Base-by-base conservation (phyloP, 1,284 basidiomycete genomes). In the Microbotryum scabiosae region DNA sequence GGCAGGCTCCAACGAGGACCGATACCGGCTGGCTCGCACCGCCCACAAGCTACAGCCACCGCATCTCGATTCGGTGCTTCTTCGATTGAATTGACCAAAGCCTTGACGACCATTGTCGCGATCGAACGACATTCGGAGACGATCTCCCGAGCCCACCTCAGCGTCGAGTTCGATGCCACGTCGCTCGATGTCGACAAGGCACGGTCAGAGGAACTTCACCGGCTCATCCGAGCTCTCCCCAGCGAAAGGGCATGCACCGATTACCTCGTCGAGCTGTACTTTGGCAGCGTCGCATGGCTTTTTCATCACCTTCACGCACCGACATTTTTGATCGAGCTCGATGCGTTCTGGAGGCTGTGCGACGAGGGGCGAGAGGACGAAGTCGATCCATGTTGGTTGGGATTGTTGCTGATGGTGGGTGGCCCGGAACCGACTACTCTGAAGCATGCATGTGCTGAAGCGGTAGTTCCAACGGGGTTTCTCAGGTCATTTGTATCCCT, bases 331-430 rank as follows among this genome's bases (percentile, higher is more conserved):
- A 45, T 56, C 57, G 67, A 69, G 36, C 61, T 69, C 26, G 62
- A 67, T 16, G 61, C 59, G 4, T 69, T 69, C 21, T 52, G 67
- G 32, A 45, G 32, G 20, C 36, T 70, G 28, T 65, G 56, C 56
- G 60, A 63, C 36, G 55, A 54, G 2, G 58, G 53, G 5, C 51
- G 66, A 23, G 26, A 48, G 21, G 44, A 30, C 47, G 65, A 69
- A 12, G 56, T 69, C 28, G 69, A 71, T 51, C 60, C 62, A 4
- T 51, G 61, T 20, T 71, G 62, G 61, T 51, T 71, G 30, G 61
- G 59, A n/a, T 54, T 71, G 20, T 56, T 69, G 23, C 60, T 69
- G 45, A 68, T 68, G 66, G 63, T 68, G 9, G 18, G 53, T 48
- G 50, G 44, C 4, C 51, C 57, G n/a, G 16, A 12, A 10, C 36